Conservation (phyloP, 1,284 basidiomycete species). For the Caloboletus firmus region DNA sequence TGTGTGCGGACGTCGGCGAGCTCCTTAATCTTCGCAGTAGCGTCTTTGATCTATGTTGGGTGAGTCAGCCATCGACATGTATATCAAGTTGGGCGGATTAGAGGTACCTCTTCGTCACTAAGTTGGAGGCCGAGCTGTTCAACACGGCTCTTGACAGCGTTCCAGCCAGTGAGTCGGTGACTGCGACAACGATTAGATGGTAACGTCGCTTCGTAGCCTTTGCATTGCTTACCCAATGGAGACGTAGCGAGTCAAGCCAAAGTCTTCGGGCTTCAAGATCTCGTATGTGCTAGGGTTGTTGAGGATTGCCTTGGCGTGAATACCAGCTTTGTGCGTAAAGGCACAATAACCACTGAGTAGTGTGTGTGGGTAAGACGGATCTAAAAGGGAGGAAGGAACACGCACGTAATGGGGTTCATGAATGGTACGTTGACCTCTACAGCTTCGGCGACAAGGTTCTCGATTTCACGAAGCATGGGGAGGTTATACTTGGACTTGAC, state of each 20-base stretch:
- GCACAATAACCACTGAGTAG: constrained; percentile 87
- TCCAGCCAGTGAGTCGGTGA: constrained; percentile 96
- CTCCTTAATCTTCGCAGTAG: constrained; percentile 99
- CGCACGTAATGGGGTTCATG: constrained; percentile 89
- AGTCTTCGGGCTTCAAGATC: constrained; percentile 97
- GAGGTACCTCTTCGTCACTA: constrained; percentile 78
- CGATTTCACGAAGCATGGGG: constrained; percentile 94
- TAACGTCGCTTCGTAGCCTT: not conserved
- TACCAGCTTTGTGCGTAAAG: constrained; percentile 99
- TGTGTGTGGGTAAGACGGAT: constrained; percentile 4
- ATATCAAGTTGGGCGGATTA: not conserved
- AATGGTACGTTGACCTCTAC: constrained; percentile 99
- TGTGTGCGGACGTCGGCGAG: constrained; percentile 98
- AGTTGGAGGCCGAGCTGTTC: constrained; percentile 91
- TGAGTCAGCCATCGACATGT: not conserved
- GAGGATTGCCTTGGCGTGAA: constrained; percentile 99
- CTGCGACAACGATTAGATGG: constrained; percentile 37
- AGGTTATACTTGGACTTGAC: constrained; percentile 99
- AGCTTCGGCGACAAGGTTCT: constrained; percentile 98
- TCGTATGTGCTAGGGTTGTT: constrained; percentile 99
- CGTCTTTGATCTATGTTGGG: constrained; percentile 80
- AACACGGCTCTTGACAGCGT: constrained; percentile 98
- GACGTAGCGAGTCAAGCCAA: constrained; percentile 96
- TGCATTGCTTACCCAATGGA: constrained; percentile 77
- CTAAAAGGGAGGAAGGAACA: not conserved